Percentiles rank a stretch among this genome's conserved stretches.
Evolutionary conservation across 352 stramenopile species (phyloP).

Genomic region (Hyphochytrium catenoides): DNA sequence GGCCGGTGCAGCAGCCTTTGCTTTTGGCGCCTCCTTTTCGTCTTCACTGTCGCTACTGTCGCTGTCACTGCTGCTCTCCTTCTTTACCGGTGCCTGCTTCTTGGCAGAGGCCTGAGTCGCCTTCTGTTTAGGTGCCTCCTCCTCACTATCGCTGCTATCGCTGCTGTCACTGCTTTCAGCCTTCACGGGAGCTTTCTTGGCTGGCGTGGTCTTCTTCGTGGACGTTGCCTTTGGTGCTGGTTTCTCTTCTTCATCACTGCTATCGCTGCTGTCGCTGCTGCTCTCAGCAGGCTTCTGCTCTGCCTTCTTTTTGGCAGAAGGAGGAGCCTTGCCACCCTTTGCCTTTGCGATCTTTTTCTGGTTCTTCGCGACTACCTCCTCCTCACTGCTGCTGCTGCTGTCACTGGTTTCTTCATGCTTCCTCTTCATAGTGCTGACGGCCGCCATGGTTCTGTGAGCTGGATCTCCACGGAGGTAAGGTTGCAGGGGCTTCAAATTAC

Average conservation of each 20-base stretch:
- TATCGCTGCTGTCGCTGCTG: constrained; percentile 6
- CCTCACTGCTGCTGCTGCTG: constrained; percentile 6
- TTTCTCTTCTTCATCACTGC: constrained; percentile 2
- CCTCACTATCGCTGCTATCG: too few species aligned
- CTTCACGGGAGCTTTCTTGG: constrained; percentile 20
- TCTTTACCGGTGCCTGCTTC: constrained; percentile 15
- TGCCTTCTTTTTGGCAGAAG: background rate
- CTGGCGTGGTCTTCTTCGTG: constrained; percentile 3
- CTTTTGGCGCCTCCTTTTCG: constrained; percentile 12
- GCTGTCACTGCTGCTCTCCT: constrained; percentile 18
- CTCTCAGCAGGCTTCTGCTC: constrained; percentile 19
- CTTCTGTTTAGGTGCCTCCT: constrained; percentile 19
- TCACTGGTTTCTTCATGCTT: constrained; percentile 5
- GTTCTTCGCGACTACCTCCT: constrained; percentile 12
- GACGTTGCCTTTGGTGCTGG: constrained; percentile 11
- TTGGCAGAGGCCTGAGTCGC: constrained; percentile 9
- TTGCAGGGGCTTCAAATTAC: too few species aligned
- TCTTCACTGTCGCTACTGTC: constrained; percentile 17
- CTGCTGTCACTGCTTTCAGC: too few species aligned
- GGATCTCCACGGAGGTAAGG: too few species aligned
- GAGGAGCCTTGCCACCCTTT: background rate
- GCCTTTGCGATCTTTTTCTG: background rate
- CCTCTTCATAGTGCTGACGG: constrained; percentile 5
- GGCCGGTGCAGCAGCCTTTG: constrained; percentile 17
- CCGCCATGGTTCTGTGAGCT: too few species aligned